phyloP scores from a whole-genome alignment of 164 flowering plant species.

The Cinnamomum micranthum region DNA sequence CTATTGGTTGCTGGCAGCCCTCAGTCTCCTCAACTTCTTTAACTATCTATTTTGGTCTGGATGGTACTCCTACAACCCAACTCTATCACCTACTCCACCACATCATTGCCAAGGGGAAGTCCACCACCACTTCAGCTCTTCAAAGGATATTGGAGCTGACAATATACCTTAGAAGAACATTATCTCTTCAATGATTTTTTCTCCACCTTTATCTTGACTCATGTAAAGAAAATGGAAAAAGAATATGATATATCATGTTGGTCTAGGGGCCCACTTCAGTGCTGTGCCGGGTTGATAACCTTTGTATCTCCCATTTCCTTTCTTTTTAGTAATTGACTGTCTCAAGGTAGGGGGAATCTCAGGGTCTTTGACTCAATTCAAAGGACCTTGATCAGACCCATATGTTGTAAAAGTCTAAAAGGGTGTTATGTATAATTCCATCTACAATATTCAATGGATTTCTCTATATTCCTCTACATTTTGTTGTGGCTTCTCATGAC shows the following conservation, averaged over 20 bases:
- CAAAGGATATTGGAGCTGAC: conserved; percentile 24
- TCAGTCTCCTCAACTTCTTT: conserved; percentile 53
- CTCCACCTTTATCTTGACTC: conserved; percentile 11
- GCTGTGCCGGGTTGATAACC: conserved; percentile 16
- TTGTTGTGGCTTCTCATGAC: background rate
- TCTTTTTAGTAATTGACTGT: conserved; percentile 19
- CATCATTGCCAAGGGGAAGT: conserved; percentile 14
- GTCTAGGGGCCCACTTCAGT: conserved; percentile 15
- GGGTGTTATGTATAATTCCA: conserved; percentile 23
- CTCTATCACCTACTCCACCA: conserved; percentile 21
- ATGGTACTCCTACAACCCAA: conserved; percentile 35
- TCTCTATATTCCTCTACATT: conserved; percentile 6
- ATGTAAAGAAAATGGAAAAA: background rate
- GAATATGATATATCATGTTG: conserved; percentile 1
- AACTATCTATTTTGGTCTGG: conserved; percentile 56
- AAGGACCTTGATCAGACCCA: conserved; percentile 4
- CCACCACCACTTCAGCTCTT: conserved; percentile 19
- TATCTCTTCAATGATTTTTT: conserved; percentile 1
- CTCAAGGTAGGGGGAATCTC: conserved; percentile 4
- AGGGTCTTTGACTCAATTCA: conserved; percentile 18
- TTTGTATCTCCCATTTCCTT: background rate
- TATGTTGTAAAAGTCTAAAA: conserved; percentile 1
- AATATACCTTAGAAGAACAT: conserved; percentile 25
- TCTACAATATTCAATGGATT: conserved; percentile 31
- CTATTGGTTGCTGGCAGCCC: conserved; percentile 59